Conservation (phyloP, 306 rosid species). For the Vicia sativa region DNA sequence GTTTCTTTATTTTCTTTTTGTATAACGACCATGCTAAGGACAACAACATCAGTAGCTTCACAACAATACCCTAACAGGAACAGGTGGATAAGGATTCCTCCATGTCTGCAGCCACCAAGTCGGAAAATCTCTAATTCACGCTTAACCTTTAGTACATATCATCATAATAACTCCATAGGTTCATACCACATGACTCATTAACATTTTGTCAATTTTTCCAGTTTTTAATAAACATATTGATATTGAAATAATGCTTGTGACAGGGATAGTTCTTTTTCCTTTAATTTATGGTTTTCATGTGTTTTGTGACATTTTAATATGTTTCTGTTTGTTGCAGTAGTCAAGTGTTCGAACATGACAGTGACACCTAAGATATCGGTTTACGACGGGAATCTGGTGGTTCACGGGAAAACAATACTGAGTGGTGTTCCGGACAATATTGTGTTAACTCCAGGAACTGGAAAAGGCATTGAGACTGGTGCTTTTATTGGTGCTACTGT, state of each 20-base stretch:
- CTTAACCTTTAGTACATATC: constrained; percentile 22
- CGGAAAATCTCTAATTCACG: constrained; percentile 23
- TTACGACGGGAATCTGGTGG: constrained; percentile 77
- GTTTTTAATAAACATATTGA: neutral
- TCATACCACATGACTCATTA: neutral
- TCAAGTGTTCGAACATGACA: constrained; percentile 69
- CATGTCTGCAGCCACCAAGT: constrained; percentile 4
- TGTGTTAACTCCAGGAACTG: constrained; percentile 67
- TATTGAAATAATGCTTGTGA: neutral
- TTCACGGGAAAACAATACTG: constrained; percentile 79
- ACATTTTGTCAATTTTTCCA: neutral
- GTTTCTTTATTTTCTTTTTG: too few species aligned
- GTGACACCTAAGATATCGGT: constrained; percentile 65
- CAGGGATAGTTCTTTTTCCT: neutral
- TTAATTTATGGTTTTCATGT: too few species aligned
- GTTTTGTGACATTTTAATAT: neutral
- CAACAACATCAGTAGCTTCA: constrained; percentile 8
- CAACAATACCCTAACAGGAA: neutral
- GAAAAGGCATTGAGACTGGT: constrained; percentile 65
- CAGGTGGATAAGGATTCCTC: constrained; percentile 1
- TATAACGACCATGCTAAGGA: constrained; percentile 6
- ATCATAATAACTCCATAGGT: constrained; percentile 37
- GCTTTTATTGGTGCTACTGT: constrained; percentile 85
- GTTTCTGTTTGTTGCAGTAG: constrained; percentile 38
- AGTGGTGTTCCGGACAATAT: constrained; percentile 82